phyloP scores from a whole-genome alignment of 2,329 filamentous ascomycete genomes.

The Paecilomyces formosus region DNA sequence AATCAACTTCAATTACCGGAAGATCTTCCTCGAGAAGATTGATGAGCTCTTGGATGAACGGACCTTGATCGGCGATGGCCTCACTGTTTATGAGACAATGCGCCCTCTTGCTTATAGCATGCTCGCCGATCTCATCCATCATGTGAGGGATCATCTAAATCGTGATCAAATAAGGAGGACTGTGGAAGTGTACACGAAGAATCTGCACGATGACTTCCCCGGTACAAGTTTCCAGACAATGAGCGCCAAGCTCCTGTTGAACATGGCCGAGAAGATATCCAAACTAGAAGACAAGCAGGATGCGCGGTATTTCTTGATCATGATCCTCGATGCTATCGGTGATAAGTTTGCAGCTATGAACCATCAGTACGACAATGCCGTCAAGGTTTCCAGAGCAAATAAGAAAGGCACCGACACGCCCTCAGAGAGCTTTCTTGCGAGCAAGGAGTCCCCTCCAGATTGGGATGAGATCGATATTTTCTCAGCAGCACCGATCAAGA shows the following conservation, averaged over 20 bases:
- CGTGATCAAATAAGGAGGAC: conserved; percentile 91
- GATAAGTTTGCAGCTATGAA: conserved; percentile 99
- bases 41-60: conserved; percentile 90
- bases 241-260: conserved; percentile 93
- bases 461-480: conserved; percentile 99
- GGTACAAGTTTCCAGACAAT: conserved; percentile 99
- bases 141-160: conserved; percentile 81
- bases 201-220: conserved; percentile 89
- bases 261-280: conserved; percentile 97
- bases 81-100: conserved; percentile 96
- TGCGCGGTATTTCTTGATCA: conserved; percentile 88
- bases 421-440: conserved; percentile 74
- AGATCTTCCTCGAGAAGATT: conserved; percentile 90
- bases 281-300: conserved; percentile 90
- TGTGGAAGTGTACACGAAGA: conserved; percentile 94
- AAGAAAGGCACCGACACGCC: conserved; percentile 59
- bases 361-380: conserved; percentile 85
- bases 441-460: conserved; percentile 71
- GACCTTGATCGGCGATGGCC: conserved; percentile 87
- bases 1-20: conserved; percentile 97
- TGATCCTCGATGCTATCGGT: conserved; percentile 95
- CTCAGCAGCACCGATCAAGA: conserved; percentile 91
- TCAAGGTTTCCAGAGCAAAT: conserved; percentile 79
- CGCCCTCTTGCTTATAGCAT: conserved; percentile 94
- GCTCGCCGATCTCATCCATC: conserved; percentile 95